These are phyloP conservation scores for Termitomyces sp. DNA, from an alignment of 768 basidiomycete genomes.

Conservation along the genomic window DNA sequence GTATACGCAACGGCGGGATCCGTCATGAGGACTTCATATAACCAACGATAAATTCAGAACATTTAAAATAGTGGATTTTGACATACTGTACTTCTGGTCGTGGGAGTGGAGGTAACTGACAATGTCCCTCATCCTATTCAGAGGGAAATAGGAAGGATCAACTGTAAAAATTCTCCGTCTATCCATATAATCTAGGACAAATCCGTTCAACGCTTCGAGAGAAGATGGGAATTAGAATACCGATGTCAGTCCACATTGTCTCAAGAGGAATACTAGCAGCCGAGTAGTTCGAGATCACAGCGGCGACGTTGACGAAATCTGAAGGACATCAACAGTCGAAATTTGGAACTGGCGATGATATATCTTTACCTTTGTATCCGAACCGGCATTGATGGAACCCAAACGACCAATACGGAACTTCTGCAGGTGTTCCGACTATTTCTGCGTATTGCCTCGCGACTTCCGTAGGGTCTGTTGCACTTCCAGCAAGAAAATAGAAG, in stretches of 20 bases:
- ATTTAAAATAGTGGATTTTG: background rate
- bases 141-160: slow-evolving; percentile 64
- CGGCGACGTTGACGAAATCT: slow-evolving; percentile 61
- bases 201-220: background rate
- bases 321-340: background rate
- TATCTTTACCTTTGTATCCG: slow-evolving; percentile 49
- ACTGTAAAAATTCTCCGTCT: slow-evolving; percentile 62
- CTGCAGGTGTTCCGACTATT: slow-evolving; percentile 58
- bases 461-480: slow-evolving; percentile 47
- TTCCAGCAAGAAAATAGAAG: slow-evolving; percentile 74
- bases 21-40: slow-evolving; percentile 55
- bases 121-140: slow-evolving; percentile 58
- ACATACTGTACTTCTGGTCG: slow-evolving; percentile 51
- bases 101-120: slow-evolving; percentile 54
- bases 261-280: slow-evolving; percentile 61
- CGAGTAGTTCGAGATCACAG: slow-evolving; percentile 57
- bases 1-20: slow-evolving; percentile 62
- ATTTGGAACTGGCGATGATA: background rate
- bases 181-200: slow-evolving; percentile 57
- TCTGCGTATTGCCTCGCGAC: slow-evolving; percentile 67
- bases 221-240: slow-evolving; percentile 19
- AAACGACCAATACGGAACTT: slow-evolving; percentile 72
- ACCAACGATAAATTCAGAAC: background rate
- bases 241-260: slow-evolving; percentile 80
- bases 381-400: slow-evolving; percentile 72